Evolutionary conservation across 106 monocot genomes (phyloP).

Genomic region (Amphibolis antarctica): DNA sequence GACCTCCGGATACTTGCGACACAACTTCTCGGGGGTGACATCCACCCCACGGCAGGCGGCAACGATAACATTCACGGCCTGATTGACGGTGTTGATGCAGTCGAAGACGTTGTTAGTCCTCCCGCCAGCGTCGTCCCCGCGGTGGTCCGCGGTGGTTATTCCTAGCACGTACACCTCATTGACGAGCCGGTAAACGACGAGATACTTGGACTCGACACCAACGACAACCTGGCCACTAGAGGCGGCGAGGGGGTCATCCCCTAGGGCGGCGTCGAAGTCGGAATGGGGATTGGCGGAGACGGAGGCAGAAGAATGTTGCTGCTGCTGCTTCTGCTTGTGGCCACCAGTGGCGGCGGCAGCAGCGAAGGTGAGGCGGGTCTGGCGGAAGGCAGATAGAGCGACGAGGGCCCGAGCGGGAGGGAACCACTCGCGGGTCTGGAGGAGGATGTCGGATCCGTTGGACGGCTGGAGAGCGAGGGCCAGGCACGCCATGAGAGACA

Average conservation of each 20-base stretch:
- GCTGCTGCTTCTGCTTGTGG: slow-evolving; percentile 3
- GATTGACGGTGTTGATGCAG: slow-evolving; percentile 79
- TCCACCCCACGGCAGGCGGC: slow-evolving; percentile 96
- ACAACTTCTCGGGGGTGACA: slow-evolving; percentile 85
- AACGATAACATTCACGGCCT: slow-evolving; percentile 72
- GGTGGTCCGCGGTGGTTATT: slow-evolving; percentile 56
- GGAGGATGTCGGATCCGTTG: slow-evolving; percentile 82
- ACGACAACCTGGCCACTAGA: slow-evolving; percentile 85
- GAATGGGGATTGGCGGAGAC: slow-evolving; percentile 9
- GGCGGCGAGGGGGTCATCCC: slow-evolving; percentile 94
- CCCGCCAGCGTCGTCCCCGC: not conserved
- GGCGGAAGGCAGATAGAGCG: slow-evolving; percentile 62
- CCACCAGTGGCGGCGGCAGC: slow-evolving; percentile 8
- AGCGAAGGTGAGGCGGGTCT: slow-evolving; percentile 60
- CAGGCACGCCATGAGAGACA: slow-evolving; percentile 75
- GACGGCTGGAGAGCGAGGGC: slow-evolving; percentile 82
- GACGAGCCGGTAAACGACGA: slow-evolving; percentile 90
- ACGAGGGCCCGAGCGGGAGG: slow-evolving; percentile 64
- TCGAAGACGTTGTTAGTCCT: slow-evolving; percentile 46
- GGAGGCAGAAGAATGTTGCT: slow-evolving; percentile 2
- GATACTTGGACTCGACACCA: slow-evolving; percentile 80
- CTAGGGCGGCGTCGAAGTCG: slow-evolving; percentile 51
- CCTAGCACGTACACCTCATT: slow-evolving; percentile 94
- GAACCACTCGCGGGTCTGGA: slow-evolving; percentile 82
- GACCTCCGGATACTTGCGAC: slow-evolving; percentile 87